Conservation (phyloP, 2,329 filamentous ascomycete species). For the Raffaelea ambrosiae region DNA sequence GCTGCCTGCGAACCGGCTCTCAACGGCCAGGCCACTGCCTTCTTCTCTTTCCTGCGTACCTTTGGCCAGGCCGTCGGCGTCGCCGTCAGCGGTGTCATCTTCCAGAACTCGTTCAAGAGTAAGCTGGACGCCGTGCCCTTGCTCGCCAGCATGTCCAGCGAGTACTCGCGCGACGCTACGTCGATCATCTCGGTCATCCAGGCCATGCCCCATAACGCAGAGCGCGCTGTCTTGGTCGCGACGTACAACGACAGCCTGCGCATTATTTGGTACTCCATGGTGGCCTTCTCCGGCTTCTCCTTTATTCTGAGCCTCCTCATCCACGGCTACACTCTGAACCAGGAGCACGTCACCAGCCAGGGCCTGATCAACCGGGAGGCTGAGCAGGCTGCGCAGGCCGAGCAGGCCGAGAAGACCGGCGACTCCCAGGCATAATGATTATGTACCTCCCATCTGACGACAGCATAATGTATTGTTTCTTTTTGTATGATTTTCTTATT, state of each 20-base stretch:
- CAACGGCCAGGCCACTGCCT: slow-evolving; percentile 27
- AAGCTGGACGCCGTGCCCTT: slow-evolving; percentile 9
- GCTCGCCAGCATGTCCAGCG: slow-evolving; percentile 19
- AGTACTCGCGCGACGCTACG: slow-evolving; percentile 48
- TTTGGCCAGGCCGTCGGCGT: slow-evolving; percentile 33
- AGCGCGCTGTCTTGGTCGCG: slow-evolving; percentile 24
- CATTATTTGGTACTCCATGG: slow-evolving; percentile 45
- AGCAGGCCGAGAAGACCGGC: slow-evolving; percentile 1
- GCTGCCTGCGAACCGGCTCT: slow-evolving; percentile 26
- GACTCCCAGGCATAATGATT: too few species aligned
- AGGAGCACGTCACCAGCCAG: slow-evolving; percentile 38
- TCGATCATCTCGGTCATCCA: slow-evolving; percentile 45
- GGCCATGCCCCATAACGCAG: slow-evolving; percentile 27
- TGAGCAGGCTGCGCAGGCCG: background rate
- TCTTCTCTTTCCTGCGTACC: slow-evolving; percentile 31
- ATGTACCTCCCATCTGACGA: too few species aligned
- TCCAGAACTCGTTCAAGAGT: slow-evolving; percentile 24
- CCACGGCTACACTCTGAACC: slow-evolving; percentile 38
- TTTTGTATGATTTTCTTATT: too few species aligned
- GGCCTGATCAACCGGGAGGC: slow-evolving; percentile 24
- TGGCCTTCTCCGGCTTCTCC: slow-evolving; percentile 39
- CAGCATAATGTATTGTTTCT: too few species aligned
- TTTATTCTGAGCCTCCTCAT: slow-evolving; percentile 44
- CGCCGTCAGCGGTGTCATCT: slow-evolving; percentile 29
- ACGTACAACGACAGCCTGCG: slow-evolving; percentile 44